Evolutionary conservation across 805 yeast species (phyloP).

Genomic region (Isabelozyma rhagii): DNA sequence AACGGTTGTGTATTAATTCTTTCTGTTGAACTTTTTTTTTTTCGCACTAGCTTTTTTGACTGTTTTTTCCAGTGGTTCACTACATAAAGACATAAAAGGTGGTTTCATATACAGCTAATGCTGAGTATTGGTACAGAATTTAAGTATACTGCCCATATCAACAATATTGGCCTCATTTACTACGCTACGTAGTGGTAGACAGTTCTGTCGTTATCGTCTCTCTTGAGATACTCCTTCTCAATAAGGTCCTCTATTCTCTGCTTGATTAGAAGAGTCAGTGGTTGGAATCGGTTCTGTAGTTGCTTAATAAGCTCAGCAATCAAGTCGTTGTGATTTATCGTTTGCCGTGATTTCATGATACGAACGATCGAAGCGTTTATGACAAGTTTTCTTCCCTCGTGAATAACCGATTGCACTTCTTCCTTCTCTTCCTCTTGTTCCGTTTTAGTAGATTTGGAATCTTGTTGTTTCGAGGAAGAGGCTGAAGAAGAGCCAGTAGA

Average conservation of each 20-base stretch:
- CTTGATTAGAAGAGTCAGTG: slow-evolving; percentile 65
- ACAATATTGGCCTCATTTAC: neutral
- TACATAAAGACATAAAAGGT: too few species aligned
- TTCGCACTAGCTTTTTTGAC: too few species aligned
- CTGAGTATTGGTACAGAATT: too few species aligned
- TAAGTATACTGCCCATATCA: neutral
- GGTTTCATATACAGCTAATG: too few species aligned
- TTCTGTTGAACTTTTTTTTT: too few species aligned
- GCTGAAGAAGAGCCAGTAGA: slow-evolving; percentile 7
- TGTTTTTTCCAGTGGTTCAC: too few species aligned
- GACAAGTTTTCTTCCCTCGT: slow-evolving; percentile 62
- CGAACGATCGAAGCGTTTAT: slow-evolving; percentile 86
- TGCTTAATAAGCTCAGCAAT: slow-evolving; percentile 63
- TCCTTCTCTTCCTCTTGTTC: slow-evolving; percentile 55
- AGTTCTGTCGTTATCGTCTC: slow-evolving; percentile 60
- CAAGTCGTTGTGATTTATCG: slow-evolving; percentile 59
- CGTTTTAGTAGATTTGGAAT: slow-evolving; percentile 17
- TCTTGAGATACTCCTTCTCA: slow-evolving; percentile 76
- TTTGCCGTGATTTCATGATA: slow-evolving; percentile 75
- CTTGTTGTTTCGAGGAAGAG: neutral
- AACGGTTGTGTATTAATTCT: too few species aligned
- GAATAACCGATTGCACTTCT: slow-evolving; percentile 54
- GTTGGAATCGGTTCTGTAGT: slow-evolving; percentile 61
- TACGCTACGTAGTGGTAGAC: slow-evolving; percentile 69
- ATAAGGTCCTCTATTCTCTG: slow-evolving; percentile 69